phyloP scores from a whole-genome alignment of 768 basidiomycete genomes.

The Mycena crocata region DNA sequence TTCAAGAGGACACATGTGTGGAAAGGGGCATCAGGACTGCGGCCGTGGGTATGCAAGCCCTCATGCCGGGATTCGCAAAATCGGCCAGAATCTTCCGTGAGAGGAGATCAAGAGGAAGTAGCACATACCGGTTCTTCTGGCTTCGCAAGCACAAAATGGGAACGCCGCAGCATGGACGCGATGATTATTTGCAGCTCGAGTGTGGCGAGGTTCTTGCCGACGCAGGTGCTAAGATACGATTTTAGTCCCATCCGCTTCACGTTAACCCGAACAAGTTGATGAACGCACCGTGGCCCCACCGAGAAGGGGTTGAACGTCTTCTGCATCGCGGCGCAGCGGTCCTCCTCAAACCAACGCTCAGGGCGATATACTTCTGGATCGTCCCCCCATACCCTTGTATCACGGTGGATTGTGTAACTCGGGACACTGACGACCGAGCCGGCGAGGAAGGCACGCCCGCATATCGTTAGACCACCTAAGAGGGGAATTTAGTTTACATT shows the following conservation, averaged over 20 bases:
- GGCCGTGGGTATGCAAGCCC: too few species aligned
- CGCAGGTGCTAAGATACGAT: slow-evolving; percentile 67
- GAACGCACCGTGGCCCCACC: slow-evolving; percentile 77
- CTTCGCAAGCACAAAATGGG: slow-evolving; percentile 75
- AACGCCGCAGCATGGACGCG: slow-evolving; percentile 79
- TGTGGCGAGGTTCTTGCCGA: slow-evolving; percentile 83
- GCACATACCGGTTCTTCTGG: slow-evolving; percentile 66
- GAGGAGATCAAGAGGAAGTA: too few species aligned
- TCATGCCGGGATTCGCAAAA: too few species aligned
- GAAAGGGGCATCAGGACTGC: too few species aligned
- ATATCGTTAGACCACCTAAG: slow-evolving; percentile 70
- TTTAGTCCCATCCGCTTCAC: slow-evolving; percentile 6
- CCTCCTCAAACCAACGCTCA: slow-evolving; percentile 86
- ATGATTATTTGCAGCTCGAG: slow-evolving; percentile 84
- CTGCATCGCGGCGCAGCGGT: slow-evolving; percentile 66
- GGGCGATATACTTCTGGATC: slow-evolving; percentile 81
- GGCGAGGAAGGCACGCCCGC: slow-evolving; percentile 69
- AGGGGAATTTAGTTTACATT: too few species aligned
- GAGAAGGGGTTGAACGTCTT: slow-evolving; percentile 89
- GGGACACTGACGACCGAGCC: slow-evolving; percentile 86
- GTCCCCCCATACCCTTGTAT: slow-evolving; percentile 77
- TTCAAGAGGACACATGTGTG: slow-evolving; percentile 24
- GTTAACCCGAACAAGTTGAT: slow-evolving; percentile 11
- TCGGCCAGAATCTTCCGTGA: too few species aligned
- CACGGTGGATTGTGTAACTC: slow-evolving; percentile 85